These are phyloP conservation scores for Tetrastigma voinierianum DNA, from an alignment of 164 flowering plant genomes.

Conservation along the genomic window DNA sequence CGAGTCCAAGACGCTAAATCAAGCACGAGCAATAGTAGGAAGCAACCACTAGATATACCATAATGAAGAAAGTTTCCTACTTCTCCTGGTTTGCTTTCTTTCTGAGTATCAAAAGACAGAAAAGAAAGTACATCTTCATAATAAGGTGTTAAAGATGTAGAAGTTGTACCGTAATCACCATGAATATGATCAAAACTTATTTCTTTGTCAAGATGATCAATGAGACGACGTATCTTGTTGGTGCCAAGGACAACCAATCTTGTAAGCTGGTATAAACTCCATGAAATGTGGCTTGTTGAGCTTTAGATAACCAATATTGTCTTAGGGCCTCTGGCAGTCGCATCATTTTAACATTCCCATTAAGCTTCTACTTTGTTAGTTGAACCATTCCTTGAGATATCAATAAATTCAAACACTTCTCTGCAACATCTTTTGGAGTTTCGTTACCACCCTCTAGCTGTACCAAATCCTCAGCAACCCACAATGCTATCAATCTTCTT, in stretches of 20 bases:
- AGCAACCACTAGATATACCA: no score
- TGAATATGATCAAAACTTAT: neutral
- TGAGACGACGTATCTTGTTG: neutral
- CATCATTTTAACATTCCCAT: no score
- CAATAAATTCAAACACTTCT: no score
- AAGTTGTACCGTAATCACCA: neutral
- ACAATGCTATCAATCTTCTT: constrained; percentile 4
- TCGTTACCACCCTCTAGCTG: no score
- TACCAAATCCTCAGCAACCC: constrained; percentile 29
- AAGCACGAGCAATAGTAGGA: no score
- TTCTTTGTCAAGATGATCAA: neutral
- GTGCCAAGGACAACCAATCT: neutral
- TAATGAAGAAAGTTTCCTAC: neutral
- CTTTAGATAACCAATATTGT: constrained; percentile 15
- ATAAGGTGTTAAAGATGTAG: neutral
- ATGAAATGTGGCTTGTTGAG: neutral
- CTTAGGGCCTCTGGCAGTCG: neutral
- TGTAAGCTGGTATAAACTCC: constrained; percentile 1
- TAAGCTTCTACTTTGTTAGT: no score
- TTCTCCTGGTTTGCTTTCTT: constrained; percentile 10
- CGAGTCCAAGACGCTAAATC: no score
- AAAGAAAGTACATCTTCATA: neutral
- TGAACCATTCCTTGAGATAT: no score
- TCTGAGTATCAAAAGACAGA: constrained; percentile 6
- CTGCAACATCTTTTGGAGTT: no score